Evolutionary conservation across 2,329 filamentous ascomycete species (phyloP).

Genomic region (Chaetomium sp.): DNA sequence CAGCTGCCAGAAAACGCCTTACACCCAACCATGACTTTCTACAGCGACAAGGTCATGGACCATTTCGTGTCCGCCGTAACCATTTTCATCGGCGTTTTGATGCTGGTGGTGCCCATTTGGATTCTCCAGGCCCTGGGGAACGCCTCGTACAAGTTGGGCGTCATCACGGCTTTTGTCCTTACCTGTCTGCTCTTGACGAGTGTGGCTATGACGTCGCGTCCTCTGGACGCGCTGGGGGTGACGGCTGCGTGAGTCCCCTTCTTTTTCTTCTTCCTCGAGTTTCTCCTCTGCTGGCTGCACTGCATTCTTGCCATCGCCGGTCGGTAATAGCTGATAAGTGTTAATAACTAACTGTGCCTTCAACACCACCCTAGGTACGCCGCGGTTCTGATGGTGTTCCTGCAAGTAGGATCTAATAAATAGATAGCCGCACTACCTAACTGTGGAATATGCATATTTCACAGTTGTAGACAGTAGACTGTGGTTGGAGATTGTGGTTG

Average conservation of each 20-base stretch:
- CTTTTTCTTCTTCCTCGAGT: background rate
- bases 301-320: background rate
- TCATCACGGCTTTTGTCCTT: background rate
- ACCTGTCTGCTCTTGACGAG: background rate
- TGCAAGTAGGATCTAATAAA: background rate
- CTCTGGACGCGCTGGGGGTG: background rate
- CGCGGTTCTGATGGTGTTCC: background rate
- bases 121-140: background rate
- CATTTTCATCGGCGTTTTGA: background rate
- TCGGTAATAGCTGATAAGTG: background rate
- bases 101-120: background rate
- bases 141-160: background rate
- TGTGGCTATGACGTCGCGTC: background rate
- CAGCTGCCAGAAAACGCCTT: background rate
- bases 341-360: background rate
- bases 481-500: no score
- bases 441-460: no score
- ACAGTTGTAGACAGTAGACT: no score
- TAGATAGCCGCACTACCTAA: background rate
- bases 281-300: no score
- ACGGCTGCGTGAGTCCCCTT: background rate
- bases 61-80: background rate
- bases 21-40: background rate
- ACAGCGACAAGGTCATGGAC: background rate
- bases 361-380: background rate